A percentile compares a stretch with the other conserved stretches of the same genome.
phyloP scores from a whole-genome alignment of 2,329 filamentous ascomycete species.

The Fusarium protoensiforme region DNA sequence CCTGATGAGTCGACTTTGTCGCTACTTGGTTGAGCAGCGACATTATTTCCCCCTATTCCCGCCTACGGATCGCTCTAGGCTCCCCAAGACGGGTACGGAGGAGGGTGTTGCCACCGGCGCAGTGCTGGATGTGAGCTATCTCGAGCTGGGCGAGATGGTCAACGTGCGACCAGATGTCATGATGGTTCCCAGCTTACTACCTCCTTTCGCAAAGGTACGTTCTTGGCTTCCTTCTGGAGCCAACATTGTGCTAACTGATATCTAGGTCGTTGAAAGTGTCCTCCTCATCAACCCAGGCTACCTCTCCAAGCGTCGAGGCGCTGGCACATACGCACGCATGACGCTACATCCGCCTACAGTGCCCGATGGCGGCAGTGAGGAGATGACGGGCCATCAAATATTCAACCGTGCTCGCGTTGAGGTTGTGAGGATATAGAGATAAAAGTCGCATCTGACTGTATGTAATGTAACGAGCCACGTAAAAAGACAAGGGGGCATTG shows the following conservation, averaged over 20 bases:
- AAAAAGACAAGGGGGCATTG: constrained; percentile 9
- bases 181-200: constrained; percentile 82
- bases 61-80: constrained; percentile 73
- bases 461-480: constrained; percentile 37
- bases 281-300: constrained; percentile 91
- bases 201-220: constrained; percentile 87
- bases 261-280: constrained; percentile 88
- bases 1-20: constrained; percentile 76
- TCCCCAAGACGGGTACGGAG: constrained; percentile 72
- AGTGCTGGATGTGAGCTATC: constrained; percentile 83
- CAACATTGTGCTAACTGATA: constrained; percentile 17
- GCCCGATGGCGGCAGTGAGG: constrained; percentile 66
- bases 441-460: constrained; percentile 3
- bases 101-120: constrained; percentile 75
- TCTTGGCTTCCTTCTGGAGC: not conserved
- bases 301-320: constrained; percentile 83
- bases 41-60: constrained; percentile 94
- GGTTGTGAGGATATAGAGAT: constrained; percentile 77
- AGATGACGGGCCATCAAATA: constrained; percentile 77
- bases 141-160: constrained; percentile 92
- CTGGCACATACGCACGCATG: constrained; percentile 88
- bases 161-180: constrained; percentile 87
- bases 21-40: constrained; percentile 86
- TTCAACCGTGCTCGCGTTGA: constrained; percentile 89
- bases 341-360: constrained; percentile 74